phyloP scores from a whole-genome alignment of 176 grass and related monocot genomes.

The Raddia guianensis region DNA sequence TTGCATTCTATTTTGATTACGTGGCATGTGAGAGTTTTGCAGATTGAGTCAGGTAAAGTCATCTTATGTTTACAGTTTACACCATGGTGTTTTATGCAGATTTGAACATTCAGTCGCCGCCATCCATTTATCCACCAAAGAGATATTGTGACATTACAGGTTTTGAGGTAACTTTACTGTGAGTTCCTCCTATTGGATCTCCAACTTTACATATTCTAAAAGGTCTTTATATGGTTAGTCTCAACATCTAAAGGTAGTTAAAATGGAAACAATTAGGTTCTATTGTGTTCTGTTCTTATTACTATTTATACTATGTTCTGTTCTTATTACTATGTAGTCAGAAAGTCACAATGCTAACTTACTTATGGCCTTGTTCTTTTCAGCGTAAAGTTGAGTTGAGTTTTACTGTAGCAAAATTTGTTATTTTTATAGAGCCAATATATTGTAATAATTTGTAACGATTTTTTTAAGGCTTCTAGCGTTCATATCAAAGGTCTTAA shows the following conservation, averaged over 20 bases:
- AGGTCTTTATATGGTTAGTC: slow-evolving; percentile 12
- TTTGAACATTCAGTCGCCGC: slow-evolving; percentile 90
- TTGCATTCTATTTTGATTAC: slow-evolving; percentile 9
- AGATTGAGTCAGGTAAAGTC: slow-evolving; percentile 5
- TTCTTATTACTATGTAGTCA: too few species aligned
- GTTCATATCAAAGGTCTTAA: too few species aligned
- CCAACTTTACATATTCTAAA: not conserved
- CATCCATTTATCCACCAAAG: slow-evolving; percentile 91
- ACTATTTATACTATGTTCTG: not conserved
- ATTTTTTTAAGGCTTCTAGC: too few species aligned
- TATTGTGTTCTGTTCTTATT: not conserved
- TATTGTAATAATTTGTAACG: too few species aligned
- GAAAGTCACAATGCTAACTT: too few species aligned
- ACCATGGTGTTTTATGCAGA: slow-evolving; percentile 50
- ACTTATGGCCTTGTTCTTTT: too few species aligned
- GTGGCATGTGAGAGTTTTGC: not conserved
- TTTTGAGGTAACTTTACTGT: slow-evolving; percentile 72
- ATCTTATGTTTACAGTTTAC: slow-evolving; percentile 3
- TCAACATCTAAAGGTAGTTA: not conserved
- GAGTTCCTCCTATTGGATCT: slow-evolving; percentile 15
- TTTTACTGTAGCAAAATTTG: too few species aligned
- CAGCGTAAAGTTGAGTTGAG: too few species aligned
- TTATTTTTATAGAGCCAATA: too few species aligned
- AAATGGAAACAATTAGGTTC: not conserved
- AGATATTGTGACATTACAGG: slow-evolving; percentile 97